Base-by-base conservation (phyloP, 805 yeast species). In the Blastobotrys attinorum region DNA sequence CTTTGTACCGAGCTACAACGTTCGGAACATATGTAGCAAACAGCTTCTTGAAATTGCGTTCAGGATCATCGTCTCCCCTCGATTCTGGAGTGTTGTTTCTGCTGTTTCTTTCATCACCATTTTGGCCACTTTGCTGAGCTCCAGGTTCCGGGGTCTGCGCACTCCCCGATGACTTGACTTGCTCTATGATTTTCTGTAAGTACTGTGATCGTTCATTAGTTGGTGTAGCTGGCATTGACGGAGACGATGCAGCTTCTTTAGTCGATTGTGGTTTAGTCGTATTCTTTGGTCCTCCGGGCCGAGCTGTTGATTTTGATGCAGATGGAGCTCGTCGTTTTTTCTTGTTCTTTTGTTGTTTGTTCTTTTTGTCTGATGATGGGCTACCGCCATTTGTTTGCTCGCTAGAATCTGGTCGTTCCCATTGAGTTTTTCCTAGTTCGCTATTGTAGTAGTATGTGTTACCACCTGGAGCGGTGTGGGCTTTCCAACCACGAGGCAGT, bases 401-500 rank as follows among this genome's bases (percentile, higher is more conserved):
- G 42, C 39, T 56, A 56, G 11, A 53, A 1, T 25, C 29, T 11
- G 90, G 90, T 41, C 62, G 66, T 5, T 75, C 79, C 89, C 90
- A 81, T 40, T 71, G 71, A 1, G 81, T 72, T 18, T 63, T 52
- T 29, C 69, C 67, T 21, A 66, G 60, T 4, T 56, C 65, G 36
- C 76, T 63, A 58, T 80, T 75, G 61, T 68, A 81, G 60, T 75
- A 83, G 56, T 79, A 81, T 13, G 54, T 59, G 11, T 61, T 61
- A 11, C 73, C 71, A 23, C 61, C 64, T 3, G 67, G 63, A 47
- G 75, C 79, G 20, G 60, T 59, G 0, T 82, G 78, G 51, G 72
- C 67, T 40, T 73, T 77, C 92, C 92, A 83, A 2, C 84, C 84
- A 1, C 66, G 66, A 1, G 87, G 85, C 22, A 79, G 66, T n/a